These are phyloP conservation scores for Aspergillus sp. DNA, from an alignment of 2,329 filamentous ascomycete genomes.

Conservation along the genomic window DNA sequence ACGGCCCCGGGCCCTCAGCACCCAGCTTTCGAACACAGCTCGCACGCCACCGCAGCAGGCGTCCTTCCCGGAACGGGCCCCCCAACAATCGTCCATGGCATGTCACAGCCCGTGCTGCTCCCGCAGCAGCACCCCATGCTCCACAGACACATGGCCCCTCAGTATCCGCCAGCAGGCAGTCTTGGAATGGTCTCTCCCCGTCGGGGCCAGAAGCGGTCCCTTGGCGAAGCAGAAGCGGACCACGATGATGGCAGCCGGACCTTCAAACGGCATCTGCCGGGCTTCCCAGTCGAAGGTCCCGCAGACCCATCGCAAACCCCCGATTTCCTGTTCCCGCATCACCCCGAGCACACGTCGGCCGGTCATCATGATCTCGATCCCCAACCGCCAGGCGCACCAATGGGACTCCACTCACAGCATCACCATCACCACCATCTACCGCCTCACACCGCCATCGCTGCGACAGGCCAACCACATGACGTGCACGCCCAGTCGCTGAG, in stretches of 20 bases:
- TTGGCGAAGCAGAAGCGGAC: slow-evolving; percentile 23
- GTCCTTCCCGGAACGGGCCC: slow-evolving; percentile 24
- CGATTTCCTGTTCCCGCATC: slow-evolving; percentile 29
- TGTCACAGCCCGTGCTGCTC: slow-evolving; percentile 25
- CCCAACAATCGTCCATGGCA: slow-evolving; percentile 23
- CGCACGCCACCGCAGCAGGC: slow-evolving; percentile 31
- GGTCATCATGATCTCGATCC: slow-evolving; percentile 28
- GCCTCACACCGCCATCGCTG: slow-evolving; percentile 58
- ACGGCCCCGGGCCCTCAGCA: slow-evolving; percentile 24
- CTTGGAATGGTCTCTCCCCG: slow-evolving; percentile 26
- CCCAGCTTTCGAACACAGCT: slow-evolving; percentile 31
- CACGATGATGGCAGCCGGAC: slow-evolving; percentile 17
- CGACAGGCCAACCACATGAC: slow-evolving; percentile 51
- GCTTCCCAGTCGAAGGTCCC: slow-evolving; percentile 24
- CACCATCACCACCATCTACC: slow-evolving; percentile 79
- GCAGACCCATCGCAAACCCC: slow-evolving; percentile 24
- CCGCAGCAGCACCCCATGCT: slow-evolving; percentile 25
- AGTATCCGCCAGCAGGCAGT: slow-evolving; percentile 22
- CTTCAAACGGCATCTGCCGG: slow-evolving; percentile 24
- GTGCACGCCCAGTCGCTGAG: slow-evolving; percentile 38
- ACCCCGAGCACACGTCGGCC: slow-evolving; percentile 21
- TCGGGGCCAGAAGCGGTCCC: slow-evolving; percentile 28
- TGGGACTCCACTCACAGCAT: slow-evolving; percentile 43
- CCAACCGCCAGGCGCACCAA: slow-evolving; percentile 21
- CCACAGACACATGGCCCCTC: slow-evolving; percentile 24